Evolutionary conservation across 2,329 filamentous ascomycete species (phyloP), one percentile per base, ranked within the genome.

Genomic region (Botrytis elliptica): DNA sequence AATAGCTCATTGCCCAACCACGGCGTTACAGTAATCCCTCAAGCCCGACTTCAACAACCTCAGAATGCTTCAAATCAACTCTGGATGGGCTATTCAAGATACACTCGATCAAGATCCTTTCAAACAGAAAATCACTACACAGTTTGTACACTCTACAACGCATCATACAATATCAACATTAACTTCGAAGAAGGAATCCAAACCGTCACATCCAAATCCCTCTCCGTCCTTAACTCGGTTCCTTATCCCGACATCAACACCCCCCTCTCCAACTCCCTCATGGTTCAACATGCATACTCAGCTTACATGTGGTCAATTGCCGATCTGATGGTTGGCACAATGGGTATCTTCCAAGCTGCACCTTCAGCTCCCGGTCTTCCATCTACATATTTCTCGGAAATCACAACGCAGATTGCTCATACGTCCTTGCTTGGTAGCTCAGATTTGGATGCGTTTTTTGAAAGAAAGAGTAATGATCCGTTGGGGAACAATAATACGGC

Each of bases 361-460:
- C 42, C 69, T 52, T 64, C 59, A 64, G 59, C 42, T 42, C 62
- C 33, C 9, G 73, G 18, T 70, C 65, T 66, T 25, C 63, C 10
- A 49, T 69, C 44, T 46, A 70, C 46, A 57, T 69, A 64, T 59
- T 76, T 72, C 29, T 63, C 72, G 10, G 73, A 75, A 44, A 77
- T 77, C 52, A 71, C 75, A 8, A 73, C 74, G 0, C 72, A 75
- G 7, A 72, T 77, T 14, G 71, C 74, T 46, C 68, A 72, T 40
- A 77, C 73, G 7, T 75, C 75, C 22, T 60, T 77, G 8, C 70
- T 76, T 3, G 75, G 76, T 2, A 77, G 75, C 46, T 69, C 71
- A 0, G 76, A 77, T 60, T 69, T 77, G 0, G 75, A 77, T 52
- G 70, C 67, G 4, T 77, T 77, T 57, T 77, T 77, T 29, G 74